These are phyloP conservation scores for Fusarium dimerum DNA, from an alignment of 2,329 filamentous ascomycete species.

Conservation along the genomic window DNA sequence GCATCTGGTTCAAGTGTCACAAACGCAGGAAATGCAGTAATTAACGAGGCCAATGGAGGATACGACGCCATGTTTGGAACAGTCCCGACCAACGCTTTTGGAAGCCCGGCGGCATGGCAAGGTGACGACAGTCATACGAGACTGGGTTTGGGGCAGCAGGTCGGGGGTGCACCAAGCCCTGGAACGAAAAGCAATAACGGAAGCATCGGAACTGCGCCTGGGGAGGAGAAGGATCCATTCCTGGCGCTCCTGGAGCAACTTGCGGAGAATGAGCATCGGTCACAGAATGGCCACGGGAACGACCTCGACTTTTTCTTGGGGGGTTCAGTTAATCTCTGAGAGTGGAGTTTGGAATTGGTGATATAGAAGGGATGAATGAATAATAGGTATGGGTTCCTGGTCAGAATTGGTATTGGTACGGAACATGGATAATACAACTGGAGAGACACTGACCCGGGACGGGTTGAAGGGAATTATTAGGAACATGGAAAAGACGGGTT, in stretches of 20 bases:
- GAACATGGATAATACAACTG: too few species aligned
- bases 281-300: constrained; percentile 63
- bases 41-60: constrained; percentile 35
- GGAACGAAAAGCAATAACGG: constrained; percentile 51
- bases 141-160: constrained; percentile 21
- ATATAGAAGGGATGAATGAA: too few species aligned
- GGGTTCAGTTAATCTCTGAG: constrained; percentile 14
- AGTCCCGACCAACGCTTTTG: constrained; percentile 53
- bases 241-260: constrained; percentile 77
- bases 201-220: constrained; percentile 48
- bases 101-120: constrained; percentile 55
- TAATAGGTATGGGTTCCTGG: too few species aligned
- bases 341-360: too few species aligned
- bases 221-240: constrained; percentile 78
- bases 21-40: constrained; percentile 28
- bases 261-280: constrained; percentile 72
- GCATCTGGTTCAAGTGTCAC: constrained; percentile 32
- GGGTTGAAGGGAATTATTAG: too few species aligned
- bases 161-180: constrained; percentile 38
- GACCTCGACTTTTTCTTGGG: constrained; percentile 78
- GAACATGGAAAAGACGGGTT: too few species aligned
- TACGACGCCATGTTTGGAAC: constrained; percentile 64
- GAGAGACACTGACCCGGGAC: too few species aligned
- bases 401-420: too few species aligned
- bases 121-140: constrained; percentile 36